Conservation (phyloP, 2,329 filamentous ascomycete genomes). For the Fusarium scirpi region DNA sequence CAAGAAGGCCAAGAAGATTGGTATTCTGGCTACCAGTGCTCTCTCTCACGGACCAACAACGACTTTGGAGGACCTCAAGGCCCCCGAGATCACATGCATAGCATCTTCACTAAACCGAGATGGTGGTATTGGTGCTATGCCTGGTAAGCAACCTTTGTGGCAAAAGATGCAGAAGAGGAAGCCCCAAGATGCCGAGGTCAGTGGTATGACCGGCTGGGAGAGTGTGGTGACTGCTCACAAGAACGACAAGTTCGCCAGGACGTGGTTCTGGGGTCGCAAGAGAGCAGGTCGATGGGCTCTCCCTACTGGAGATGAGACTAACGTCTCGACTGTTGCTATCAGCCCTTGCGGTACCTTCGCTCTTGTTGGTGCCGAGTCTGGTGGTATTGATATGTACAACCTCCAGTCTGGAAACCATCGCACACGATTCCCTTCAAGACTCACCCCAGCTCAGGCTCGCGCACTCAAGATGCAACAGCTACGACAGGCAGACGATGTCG, state of each 20-base stretch:
- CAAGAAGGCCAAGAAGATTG: constrained; percentile 89
- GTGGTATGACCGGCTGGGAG: constrained; percentile 91
- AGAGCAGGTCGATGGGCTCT: constrained; percentile 94
- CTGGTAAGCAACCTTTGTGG: constrained; percentile 85
- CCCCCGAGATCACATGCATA: constrained; percentile 90
- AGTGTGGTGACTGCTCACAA: constrained; percentile 94
- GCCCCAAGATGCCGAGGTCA: constrained; percentile 75
- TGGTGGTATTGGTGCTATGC: constrained; percentile 88
- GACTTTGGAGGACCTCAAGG: constrained; percentile 81
- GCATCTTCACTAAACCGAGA: constrained; percentile 94
- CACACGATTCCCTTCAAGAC: constrained; percentile 83
- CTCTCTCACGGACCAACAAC: constrained; percentile 71
- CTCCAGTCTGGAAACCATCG: constrained; percentile 91
- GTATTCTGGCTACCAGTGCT: constrained; percentile 71
- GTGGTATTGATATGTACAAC: constrained; percentile 95
- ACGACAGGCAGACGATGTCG: constrained; percentile 68
- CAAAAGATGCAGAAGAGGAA: constrained; percentile 77
- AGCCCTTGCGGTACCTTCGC: constrained; percentile 95
- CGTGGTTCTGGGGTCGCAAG: constrained; percentile 98
- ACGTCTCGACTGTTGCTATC: constrained; percentile 87
- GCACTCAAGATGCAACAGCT: constrained; percentile 76
- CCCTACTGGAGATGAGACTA: constrained; percentile 83
- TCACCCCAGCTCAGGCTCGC: constrained; percentile 82
- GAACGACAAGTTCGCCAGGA: constrained; percentile 85
- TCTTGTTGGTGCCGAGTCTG: constrained; percentile 84